Base-by-base conservation (phyloP, 495 filamentous ascomycete species). In the Penicillium egyptiacum region DNA sequence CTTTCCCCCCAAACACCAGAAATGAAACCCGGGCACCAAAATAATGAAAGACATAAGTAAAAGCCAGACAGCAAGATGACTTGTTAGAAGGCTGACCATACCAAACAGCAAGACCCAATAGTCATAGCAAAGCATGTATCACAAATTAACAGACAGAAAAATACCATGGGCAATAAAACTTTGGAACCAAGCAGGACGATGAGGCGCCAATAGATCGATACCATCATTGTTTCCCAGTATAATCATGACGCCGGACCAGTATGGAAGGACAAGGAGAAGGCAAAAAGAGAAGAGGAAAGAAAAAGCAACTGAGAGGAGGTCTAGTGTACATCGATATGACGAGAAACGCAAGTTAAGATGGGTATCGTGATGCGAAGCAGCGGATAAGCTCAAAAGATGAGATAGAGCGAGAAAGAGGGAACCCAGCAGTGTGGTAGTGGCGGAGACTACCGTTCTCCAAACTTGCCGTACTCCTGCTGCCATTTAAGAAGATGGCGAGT, bases 401-500 rank as follows among this genome's bases (percentile, higher is more conserved):
- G 39, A 57, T 39, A 19, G 44, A 17, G 28, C 28, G 40, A 55
- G 42, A 59, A 17, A 57, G 35, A 43, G 42, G 12, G 26, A 25
- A 43, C 50, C 45, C 50, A 20, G 45, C 45, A 17, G 16, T 19
- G 17, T 33, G 26, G n/a, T 47, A 28, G 44, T 17, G 20, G 22
- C 9, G 43, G 20, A 33, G 33, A 47, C 71, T 69, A 81, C 61
- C 77, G 75, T 50, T 83, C 80, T 9, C 79, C 79, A 50, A 75
- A 77, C 62, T 81, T 81, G 49, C 80, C 80, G 64, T 75, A 81
- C 63, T 80, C 75, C 53, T 86, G 83, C 71, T 92, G 88, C 88
- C 88, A 92, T 62, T 89, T 88, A 56, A 92, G 80, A 58, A 92
- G 68, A 65, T 88, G 80, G 52, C 86, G 82, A 30, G 87, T 90